Evolutionary conservation across 1,284 basidiomycete genomes (phyloP).

Genomic region (Neonothopanus nambi): DNA sequence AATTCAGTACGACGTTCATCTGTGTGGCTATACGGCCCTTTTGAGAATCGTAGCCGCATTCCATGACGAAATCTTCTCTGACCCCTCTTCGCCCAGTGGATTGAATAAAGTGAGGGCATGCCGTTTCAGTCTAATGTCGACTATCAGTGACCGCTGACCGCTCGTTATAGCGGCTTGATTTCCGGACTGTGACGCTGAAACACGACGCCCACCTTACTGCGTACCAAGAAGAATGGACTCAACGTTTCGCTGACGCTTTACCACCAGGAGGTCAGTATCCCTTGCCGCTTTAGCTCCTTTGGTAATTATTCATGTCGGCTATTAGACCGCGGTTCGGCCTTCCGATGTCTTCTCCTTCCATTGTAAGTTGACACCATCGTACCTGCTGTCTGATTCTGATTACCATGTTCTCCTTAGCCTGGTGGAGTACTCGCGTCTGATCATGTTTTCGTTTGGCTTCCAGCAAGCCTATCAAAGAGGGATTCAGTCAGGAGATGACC

Average conservation of each 20-base stretch:
- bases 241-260: constrained; percentile 55
- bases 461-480: constrained; percentile 78
- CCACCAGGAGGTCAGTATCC: constrained; percentile 47
- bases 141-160: neutral
- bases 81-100: constrained; percentile 65
- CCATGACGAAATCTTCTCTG: constrained; percentile 78
- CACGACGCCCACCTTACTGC: constrained; percentile 59
- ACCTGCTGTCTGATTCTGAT: constrained; percentile 19
- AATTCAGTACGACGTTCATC: constrained; percentile 66
- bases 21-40: constrained; percentile 71
- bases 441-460: constrained; percentile 85
- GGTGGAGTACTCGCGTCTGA: constrained; percentile 75
- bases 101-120: constrained; percentile 57
- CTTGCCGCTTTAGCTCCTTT: neutral
- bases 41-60: constrained; percentile 71
- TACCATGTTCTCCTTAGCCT: constrained; percentile 43
- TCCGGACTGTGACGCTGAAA: constrained; percentile 57
- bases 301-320: constrained; percentile 3
- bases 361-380: constrained; percentile 52
- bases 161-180: constrained; percentile 56
- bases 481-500: constrained; percentile 56
- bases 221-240: constrained; percentile 66
- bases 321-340: constrained; percentile 57
- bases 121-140: no score
- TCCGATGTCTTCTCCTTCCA: constrained; percentile 71